Evolutionary conservation across 345 rosid species (phyloP), one percentile per base, ranked within the genome.

Genomic region (Eutrema yunnanense): DNA sequence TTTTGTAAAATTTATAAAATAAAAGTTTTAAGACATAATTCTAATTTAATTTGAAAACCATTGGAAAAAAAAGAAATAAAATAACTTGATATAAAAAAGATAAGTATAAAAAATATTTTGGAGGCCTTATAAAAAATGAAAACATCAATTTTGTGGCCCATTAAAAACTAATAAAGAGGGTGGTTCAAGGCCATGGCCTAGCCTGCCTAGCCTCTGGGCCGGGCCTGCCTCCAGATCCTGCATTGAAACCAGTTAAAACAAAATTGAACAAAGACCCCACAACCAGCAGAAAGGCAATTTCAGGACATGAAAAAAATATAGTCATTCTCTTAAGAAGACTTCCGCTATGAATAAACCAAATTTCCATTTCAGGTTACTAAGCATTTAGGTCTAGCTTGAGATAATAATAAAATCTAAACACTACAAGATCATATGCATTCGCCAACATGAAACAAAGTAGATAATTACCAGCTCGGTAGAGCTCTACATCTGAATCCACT

Each of bases 401-500:
- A 57, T 44, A 56, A 19, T 7, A 33, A 69, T 0, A 56, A 30
- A 50, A 26, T 11, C 34, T 37, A 40, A 36, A 68, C 58, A 13
- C 40, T 42, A 64, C 16, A 65, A 7, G 46, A 57, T 52, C 68
- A 53, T 27, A 44, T 6, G 4, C 62, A 50, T 19, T 16, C 22
- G 11, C 9, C 10, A 13, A 41, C 22, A 32, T 37, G 26, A 53
- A 50, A 37, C 29, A 42, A 60, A 47, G 8, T 22, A 43, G 44
- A 67, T 16, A 36, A 64, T 14, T 82, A 94, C 98, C 56, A 88
- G 73, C 33, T 94, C 92, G 7, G 90, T 76, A 37, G 92, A 85
- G 73, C 60, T 83, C 84, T 87, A 95, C 81, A 79, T 87, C 81
- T 94, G 98, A 74, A 90, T 83, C 96, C 97, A 89, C 98, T 80